Conservation (phyloP, 2,329 filamentous ascomycete species). For the Trichoderma breve region DNA sequence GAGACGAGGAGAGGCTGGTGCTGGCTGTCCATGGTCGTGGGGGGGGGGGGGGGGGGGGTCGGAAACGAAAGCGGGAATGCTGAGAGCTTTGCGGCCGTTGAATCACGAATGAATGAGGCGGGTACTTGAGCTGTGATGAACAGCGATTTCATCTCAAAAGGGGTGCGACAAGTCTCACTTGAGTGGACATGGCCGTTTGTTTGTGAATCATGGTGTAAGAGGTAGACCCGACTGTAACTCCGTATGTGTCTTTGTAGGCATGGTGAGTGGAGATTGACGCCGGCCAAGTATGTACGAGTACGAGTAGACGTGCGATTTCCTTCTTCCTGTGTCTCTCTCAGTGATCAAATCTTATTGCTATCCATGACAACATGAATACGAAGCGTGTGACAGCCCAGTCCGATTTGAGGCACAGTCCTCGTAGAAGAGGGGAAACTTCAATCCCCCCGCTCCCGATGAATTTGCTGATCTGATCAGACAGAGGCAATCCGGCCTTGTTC, state of each 20-base stretch:
- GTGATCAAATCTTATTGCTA: background rate
- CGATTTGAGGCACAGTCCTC: background rate
- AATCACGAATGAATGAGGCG: background rate
- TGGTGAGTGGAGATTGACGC: constrained; percentile 3
- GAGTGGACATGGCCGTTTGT: background rate
- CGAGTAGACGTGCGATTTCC: background rate
- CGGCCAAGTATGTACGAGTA: background rate
- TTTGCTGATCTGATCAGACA: background rate
- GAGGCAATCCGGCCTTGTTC: background rate
- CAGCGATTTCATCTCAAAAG: background rate
- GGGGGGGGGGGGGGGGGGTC: background rate
- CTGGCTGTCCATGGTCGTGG: background rate
- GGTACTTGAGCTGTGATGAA: background rate
- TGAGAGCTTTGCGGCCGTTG: background rate
- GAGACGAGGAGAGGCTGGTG: background rate
- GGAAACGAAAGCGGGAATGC: background rate
- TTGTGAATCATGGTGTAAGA: background rate
- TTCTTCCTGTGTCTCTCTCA: background rate
- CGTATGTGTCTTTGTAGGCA: background rate
- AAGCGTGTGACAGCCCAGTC: constrained; percentile 1
- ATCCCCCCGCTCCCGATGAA: background rate
- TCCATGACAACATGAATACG: background rate
- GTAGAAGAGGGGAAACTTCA: background rate
- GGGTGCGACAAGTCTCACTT: background rate
- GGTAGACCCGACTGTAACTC: background rate